Base-by-base conservation (phyloP, 345 rosid genomes). In the Boechera retrofracta region DNA sequence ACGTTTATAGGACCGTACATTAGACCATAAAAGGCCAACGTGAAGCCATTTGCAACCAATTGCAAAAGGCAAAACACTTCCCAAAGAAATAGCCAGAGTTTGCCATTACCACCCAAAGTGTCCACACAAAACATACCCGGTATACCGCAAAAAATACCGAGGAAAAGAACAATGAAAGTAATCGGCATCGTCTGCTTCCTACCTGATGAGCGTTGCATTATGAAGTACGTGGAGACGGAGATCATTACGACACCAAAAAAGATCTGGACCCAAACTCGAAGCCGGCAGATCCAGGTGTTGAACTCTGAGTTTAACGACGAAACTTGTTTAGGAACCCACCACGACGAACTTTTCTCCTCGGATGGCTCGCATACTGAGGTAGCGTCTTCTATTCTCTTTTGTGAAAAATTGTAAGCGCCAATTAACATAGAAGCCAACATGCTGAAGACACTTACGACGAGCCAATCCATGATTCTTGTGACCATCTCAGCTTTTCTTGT, bases 61-160 rank as follows among this genome's bases (percentile, higher is more conserved):
- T 91, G 97, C 67, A 89, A 60, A 12, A 82, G 6, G 85, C 98
- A 93, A 7, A 88, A 78, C 71, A 72, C 57, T 66, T 89, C 95
- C 98, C 98, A 96, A 49, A 85, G 79, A 1, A 85, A 12, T 9
- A 93, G 84, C 99, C 99, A 96, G 31, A 59, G 79, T 6, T 77
- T 67, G 51, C 98, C 99, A 1, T 82, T 76, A 32, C 99, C 98
- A 11, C 98, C 98, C 29, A 96, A 45, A 0, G 94, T 87, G 80
- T 93, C 98, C 1, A 93, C 87, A 32, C 99, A 91, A 13, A 89
- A 52, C 82, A 91, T 96, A 44, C 94, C 98, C 0, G 91, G 84
- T 41, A 84, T 74, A 68, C 97, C 99, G 63, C 99, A 91, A 11
- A 47, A 72, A 33, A 65, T 62, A 69, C 96, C 99, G 16, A 93